These are phyloP conservation scores for Erodium moschatum DNA, from an alignment of 441 rosid genomes.

Conservation along the genomic window DNA sequence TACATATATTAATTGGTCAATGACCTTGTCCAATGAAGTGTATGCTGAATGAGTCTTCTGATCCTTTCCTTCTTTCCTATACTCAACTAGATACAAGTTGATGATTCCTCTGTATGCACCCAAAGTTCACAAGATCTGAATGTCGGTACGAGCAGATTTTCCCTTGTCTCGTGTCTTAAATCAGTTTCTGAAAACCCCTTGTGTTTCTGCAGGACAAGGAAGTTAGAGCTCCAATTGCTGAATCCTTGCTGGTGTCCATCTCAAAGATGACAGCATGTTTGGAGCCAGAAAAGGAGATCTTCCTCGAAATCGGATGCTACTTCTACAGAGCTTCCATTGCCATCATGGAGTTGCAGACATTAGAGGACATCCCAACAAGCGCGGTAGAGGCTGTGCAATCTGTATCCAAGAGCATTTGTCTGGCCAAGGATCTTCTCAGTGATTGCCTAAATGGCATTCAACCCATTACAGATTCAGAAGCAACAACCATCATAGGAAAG, in stretches of 20 bases:
- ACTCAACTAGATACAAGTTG: too few species aligned
- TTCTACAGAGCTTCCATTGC: constrained; percentile 49
- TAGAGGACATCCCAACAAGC: constrained; percentile 26
- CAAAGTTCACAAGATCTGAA: constrained; percentile 18
- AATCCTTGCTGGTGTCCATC: constrained; percentile 42
- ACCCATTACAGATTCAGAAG: constrained; percentile 30
- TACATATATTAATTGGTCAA: constrained; percentile 3
- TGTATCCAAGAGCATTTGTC: constrained; percentile 36
- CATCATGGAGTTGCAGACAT: constrained; percentile 60
- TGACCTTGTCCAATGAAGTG: constrained; percentile 3
- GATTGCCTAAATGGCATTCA: constrained; percentile 23
- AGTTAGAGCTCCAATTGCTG: constrained; percentile 26
- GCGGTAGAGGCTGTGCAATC: constrained; percentile 37
- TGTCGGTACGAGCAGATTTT: constrained; percentile 40
- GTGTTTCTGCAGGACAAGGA: constrained; percentile 32
- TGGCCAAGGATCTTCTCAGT: constrained; percentile 38
- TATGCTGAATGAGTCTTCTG: not conserved
- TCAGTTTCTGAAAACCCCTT: not conserved
- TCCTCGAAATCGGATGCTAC: constrained; percentile 50
- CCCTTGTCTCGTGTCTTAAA: too few species aligned
- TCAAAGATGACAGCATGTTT: constrained; percentile 37
- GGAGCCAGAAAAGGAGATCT: constrained; percentile 35
- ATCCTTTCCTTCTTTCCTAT: not conserved
- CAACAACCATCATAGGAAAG: constrained; percentile 33
- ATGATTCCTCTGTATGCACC: not conserved